phyloP scores from a whole-genome alignment of 441 rosid genomes.

The Eugenia klotzschiana region DNA sequence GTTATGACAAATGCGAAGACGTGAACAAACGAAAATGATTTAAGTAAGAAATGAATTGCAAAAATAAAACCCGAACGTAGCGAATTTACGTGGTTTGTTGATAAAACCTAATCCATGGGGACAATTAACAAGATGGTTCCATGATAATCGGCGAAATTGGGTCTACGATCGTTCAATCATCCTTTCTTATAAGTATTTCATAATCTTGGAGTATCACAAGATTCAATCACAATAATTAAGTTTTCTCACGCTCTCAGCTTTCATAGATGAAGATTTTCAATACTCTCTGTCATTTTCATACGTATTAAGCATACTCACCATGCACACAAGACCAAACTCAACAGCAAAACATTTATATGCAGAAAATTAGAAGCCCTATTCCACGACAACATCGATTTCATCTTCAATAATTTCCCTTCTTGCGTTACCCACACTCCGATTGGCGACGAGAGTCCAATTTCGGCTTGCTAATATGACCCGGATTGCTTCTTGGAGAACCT shows the following conservation, averaged over 20 bases:
- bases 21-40: background rate
- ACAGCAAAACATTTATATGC: too few relatives aligned
- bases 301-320: too few relatives aligned
- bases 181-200: background rate
- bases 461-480: too few relatives aligned
- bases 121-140: background rate
- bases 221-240: background rate
- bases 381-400: too few relatives aligned
- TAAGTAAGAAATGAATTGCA: background rate
- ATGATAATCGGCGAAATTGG: background rate
- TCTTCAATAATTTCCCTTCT: too few relatives aligned
- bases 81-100: background rate
- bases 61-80: background rate
- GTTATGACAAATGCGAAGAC: background rate
- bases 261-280: background rate
- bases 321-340: too few relatives aligned
- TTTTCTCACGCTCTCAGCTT: background rate
- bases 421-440: too few relatives aligned
- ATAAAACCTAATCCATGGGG: background rate
- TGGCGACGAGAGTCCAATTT: too few relatives aligned
- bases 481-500: too few relatives aligned
- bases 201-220: background rate
- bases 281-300: slow-evolving; percentile 29
- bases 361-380: too few relatives aligned
- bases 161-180: background rate